Base-by-base conservation (phyloP, 2,329 filamentous ascomycete genomes). In the Neophaeococcomyces mojaviensis region DNA sequence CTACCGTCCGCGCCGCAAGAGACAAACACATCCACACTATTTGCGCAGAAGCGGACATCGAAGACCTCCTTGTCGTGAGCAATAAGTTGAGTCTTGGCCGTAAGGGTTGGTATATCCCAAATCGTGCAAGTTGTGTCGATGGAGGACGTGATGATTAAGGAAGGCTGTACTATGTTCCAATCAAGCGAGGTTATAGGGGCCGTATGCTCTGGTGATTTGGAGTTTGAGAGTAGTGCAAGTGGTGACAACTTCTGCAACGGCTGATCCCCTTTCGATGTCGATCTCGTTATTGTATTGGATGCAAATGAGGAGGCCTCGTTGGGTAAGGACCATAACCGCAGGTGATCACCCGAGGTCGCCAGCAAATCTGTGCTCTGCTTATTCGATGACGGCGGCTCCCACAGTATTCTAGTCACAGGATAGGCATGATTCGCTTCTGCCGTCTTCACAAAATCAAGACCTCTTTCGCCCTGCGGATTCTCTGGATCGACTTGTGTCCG, bases 41-140 rank as follows among this genome's bases (percentile, higher is more conserved):
- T 92, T 39, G 92, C 92, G 68, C 92, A 98, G 68, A 98, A 98
- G 16, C 55, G 53, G 39, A 98, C 92, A 63, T 98, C 92, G 60
- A 95, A 98, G 4, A 98, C 92, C 67, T 98, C 92, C 67, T 97
- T 97, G 69, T 98, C 92, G 64, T 98, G 92, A 16, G 92, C 92
- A 66, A 98, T 98, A 37, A 98, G 73, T 64, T 98, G 92, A 2
- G 92, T 98, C 69, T 98, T 98, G 43, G 92, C 92, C 1, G 92
- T 98, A 52, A 98, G 73, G 1, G 92, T 96, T 3, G 92, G 92
- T 46, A 98, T 98, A 64, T 98, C 92, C 92, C 92, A 98, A 55
- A 98, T 98, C 3, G 92, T 98, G 68, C 92, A 98, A 4, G 92
- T 98, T 1, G 92, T 98, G 62, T 98, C 92, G 60, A 98, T 98